Base-by-base conservation (phyloP, 805 yeast genomes). In the Starmerella khaoyaiensis region DNA sequence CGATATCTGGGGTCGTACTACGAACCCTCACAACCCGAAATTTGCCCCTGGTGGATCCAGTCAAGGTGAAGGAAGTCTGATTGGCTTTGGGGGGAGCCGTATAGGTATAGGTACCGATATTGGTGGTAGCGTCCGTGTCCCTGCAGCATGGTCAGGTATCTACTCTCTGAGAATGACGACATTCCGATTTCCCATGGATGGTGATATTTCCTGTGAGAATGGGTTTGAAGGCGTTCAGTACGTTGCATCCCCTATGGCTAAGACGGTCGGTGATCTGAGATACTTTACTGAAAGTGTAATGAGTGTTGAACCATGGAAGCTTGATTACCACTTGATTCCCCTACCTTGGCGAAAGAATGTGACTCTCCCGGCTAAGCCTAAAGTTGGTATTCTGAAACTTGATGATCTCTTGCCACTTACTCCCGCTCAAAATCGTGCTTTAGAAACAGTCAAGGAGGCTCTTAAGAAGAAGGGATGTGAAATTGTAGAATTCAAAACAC, bases 51-150 rank as follows among this genome's bases (percentile, higher is more conserved):
- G 76, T 25, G 77, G 76, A 4, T 68, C 74, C 2, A 61, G 71
- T 16, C 68, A 71, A 20, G 76, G 75, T 11, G 73, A 68, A 45
- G 68, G 69, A 20, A 67, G 71, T 1, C 47, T 68, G 21, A 55
- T 62, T n/a, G 67, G 65, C 4, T 53, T 50, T 45, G 67, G 69
- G 7, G 74, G 72, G 9, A 58, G 67, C 15, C 57, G 68, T 2
- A 50, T 71, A 29, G 77, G 78, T 16, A 51, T 73, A 31, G 77
- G 77, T 12, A 63, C 68, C 36, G 74, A 70, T 37, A 69, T 69
- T 33, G 75, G 74, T 16, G 76, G 76, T 4, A 67, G 72, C 2
- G 70, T 71, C 30, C 62, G 77, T 21, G 55, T 60, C 19, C 77
- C 77, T 2, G 71, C 75, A 2, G 71, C 68, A 7, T 69, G 68